Base-by-base conservation (phyloP, 257 asterid genomes). In the Petunia axillaris region DNA sequence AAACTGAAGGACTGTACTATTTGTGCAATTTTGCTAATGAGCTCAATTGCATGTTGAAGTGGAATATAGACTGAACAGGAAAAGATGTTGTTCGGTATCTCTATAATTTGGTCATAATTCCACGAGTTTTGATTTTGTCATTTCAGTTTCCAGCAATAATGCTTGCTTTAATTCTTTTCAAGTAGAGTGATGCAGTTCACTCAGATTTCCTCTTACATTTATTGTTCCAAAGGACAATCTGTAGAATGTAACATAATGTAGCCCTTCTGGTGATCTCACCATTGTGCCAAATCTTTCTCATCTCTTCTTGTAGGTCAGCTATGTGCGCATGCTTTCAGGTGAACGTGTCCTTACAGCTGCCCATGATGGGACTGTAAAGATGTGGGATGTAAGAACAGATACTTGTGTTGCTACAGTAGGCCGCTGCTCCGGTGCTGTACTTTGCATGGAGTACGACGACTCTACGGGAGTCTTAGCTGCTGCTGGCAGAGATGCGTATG, bases 371-470 rank as follows among this genome's bases (percentile, higher is more conserved):
- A 92, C 97, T 83, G 91, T 95, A 85, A 95, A 92, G 90, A 95
- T 95, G 99, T 95, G 99, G 99, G 99, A 95, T 85, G 99, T 95
- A 58, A 90, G 99, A 77, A 95, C 97, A 39, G 99, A 95, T 85
- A 84, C 99, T 77, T 95, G 99, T 89, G 99, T 95, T 81, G 99
- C 98, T 76, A 95, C 98, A 3, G 97, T 95, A 83, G 99, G 97
- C 59, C 97, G 95, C 77, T 91, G 92, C 88, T 85, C 96, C 15
- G 88, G 97, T 88, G 98, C 98, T 82, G 85, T 95, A 84, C 97
- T 95, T 83, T 93, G 99, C 83, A 91, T 95, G 91, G 97, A 93
- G 80, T 95, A 93, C 83, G 96, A 95, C 76, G 99, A 95, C 81
- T 89, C 97, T 62, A 92, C 90, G 0, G 99, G 97, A 78, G 91